Conservation (phyloP, 495 filamentous ascomycete genomes). For the Daldinia vernicosa region DNA sequence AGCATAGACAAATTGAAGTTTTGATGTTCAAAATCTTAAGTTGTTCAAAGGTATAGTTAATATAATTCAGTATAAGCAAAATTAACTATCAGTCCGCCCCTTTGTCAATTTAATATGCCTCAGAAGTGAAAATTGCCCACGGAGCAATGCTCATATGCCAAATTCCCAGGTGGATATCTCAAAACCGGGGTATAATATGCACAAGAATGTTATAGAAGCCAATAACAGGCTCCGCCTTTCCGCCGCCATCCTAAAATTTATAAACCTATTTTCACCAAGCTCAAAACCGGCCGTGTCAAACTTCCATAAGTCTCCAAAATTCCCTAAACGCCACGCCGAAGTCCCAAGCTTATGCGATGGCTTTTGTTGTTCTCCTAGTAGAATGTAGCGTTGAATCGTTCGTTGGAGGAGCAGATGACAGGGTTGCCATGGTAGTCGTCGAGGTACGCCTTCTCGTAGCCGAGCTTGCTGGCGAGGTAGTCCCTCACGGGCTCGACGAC, state of each 20-base stretch:
- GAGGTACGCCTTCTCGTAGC: slow-evolving; percentile 34
- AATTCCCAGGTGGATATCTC: neutral
- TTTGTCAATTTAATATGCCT: neutral
- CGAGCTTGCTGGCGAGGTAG: slow-evolving; percentile 30
- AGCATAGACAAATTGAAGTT: no score
- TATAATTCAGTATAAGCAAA: neutral
- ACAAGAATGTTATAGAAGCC: neutral
- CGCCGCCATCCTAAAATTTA: neutral
- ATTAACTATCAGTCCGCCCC: neutral
- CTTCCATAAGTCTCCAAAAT: neutral
- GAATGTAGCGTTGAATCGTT: slow-evolving; percentile 37
- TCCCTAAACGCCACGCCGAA: neutral
- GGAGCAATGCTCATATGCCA: neutral
- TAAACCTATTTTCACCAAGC: neutral
- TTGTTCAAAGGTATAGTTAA: neutral
- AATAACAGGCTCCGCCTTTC: neutral
- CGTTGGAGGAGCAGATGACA: slow-evolving; percentile 39
- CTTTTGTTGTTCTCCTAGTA: slow-evolving; percentile 7
- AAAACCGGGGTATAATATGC: neutral
- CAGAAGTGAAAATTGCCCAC: neutral
- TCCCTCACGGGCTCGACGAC: slow-evolving; percentile 22
- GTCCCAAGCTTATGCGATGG: neutral
- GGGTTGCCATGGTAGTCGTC: slow-evolving; percentile 44
- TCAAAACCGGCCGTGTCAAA: neutral
- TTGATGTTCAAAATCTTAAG: neutral